phyloP scores from a whole-genome alignment of 2,329 filamentous ascomycete genomes.

The Pseudonectria foliicola region DNA sequence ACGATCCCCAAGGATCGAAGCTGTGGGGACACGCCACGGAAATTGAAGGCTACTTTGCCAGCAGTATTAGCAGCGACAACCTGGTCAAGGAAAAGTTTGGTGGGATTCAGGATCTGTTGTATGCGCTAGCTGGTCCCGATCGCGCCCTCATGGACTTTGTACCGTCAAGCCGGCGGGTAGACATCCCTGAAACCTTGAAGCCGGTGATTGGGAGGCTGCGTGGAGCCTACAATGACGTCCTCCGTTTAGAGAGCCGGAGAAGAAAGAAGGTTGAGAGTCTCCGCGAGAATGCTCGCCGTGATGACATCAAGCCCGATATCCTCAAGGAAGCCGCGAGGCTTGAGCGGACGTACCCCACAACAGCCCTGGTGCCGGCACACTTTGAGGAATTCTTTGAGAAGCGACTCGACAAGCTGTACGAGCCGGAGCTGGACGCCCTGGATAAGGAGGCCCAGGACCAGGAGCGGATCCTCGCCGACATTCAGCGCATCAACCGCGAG shows the following conservation, averaged over 20 bases:
- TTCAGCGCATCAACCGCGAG: conserved; percentile 69
- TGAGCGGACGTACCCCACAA: conserved; percentile 79
- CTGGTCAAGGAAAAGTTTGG: conserved; percentile 71
- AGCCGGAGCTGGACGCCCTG: conserved; percentile 65
- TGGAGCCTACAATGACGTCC: conserved; percentile 76
- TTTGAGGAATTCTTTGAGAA: conserved; percentile 89
- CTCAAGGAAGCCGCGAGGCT: conserved; percentile 75
- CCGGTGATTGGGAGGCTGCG: conserved; percentile 70
- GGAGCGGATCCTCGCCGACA: conserved; percentile 58
- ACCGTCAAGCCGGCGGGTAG: conserved; percentile 72
- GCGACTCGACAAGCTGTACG: conserved; percentile 68
- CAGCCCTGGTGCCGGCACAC: conserved; percentile 76
- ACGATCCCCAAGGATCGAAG: conserved; percentile 59
- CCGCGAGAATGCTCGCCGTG: conserved; percentile 69
- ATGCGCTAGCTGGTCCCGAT: conserved; percentile 71
- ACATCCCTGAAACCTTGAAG: conserved; percentile 75
- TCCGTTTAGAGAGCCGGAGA: conserved; percentile 72
- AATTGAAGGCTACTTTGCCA: conserved; percentile 79
- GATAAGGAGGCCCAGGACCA: conserved; percentile 70
- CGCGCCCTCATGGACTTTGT: conserved; percentile 81
- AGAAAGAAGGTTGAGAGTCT: conserved; percentile 73
- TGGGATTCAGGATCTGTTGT: conserved; percentile 66
- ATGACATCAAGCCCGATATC: conserved; percentile 84
- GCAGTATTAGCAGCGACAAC: conserved; percentile 47
- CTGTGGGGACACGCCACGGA: conserved; percentile 69